Conservation (phyloP, 495 filamentous ascomycete genomes). For the Rhizodiscina lignyota region DNA sequence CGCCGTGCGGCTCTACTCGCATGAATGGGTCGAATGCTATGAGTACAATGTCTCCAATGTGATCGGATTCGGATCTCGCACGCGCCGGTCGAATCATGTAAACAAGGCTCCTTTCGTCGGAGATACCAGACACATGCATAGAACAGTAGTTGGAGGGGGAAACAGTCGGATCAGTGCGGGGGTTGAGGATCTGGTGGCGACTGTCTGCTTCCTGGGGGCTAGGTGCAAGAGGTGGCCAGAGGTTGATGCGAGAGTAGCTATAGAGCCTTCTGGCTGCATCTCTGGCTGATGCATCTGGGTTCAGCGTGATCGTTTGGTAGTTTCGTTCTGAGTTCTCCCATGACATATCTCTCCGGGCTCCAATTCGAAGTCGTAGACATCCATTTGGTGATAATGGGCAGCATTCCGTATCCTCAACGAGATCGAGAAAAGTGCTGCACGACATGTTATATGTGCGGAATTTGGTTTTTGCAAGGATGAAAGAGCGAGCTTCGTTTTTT, state of each 20-base stretch:
- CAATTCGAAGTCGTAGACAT: background rate
- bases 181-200: too few species aligned
- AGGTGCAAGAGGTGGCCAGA: background rate
- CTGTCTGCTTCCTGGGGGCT: too few species aligned
- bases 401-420: constrained; percentile 15
- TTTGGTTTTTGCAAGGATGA: constrained; percentile 14
- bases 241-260: background rate
- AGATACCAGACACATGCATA: too few species aligned
- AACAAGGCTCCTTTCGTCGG: too few species aligned
- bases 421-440: constrained; percentile 14
- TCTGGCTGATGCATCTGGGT: background rate
- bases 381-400: constrained; percentile 1
- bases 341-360: background rate
- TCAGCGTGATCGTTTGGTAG: background rate
- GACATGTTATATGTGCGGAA: constrained; percentile 14
- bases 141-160: too few species aligned
- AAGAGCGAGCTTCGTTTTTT: constrained; percentile 1
- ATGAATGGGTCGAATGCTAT: too few species aligned
- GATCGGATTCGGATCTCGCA: too few species aligned
- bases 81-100: too few species aligned
- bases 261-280: background rate
- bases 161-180: too few species aligned
- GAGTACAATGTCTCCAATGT: too few species aligned
- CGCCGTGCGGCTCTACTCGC: too few species aligned
- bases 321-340: background rate